Evolutionary conservation across 192 early-diverging fungal species (phyloP), one percentile per base, ranked within the genome.

Genomic region (Kickxella alabastrina): DNA sequence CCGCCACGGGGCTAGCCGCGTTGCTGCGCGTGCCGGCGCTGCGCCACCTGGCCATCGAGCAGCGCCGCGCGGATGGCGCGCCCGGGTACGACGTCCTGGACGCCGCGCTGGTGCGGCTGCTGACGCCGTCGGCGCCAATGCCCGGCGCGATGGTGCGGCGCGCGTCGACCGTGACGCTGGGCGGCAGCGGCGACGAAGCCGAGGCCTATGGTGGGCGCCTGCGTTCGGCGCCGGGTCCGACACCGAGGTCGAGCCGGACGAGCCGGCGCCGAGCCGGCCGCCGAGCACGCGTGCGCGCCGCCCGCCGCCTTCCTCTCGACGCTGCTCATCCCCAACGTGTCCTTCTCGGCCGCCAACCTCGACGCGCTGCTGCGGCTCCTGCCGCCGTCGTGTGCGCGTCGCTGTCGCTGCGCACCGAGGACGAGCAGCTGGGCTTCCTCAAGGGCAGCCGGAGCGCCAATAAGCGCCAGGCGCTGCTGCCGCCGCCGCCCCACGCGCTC

Each of bases 21-120:
- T 6, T 67, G 17, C 49, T 75, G 50, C 55, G 50, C 34, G 34
- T 75, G 43, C 55, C 42, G 40, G 49, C 44, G 27, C 71, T 75
- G 51, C 55, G 55, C 10, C 48, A 75, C 42, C 53, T 75, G 54
- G 46, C 64, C 2, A 52, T 75, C 45, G 71, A 67, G 39, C 71
- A 75, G 64, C 63, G 71, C 22, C 54, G 54, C 24, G 51, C 54
- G 1, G 59, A 67, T 45, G 71, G 71, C n/a, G 38, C 71, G 31
- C 71, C 71, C 0, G 71, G 64, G 34, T 67, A 75, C 54, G 29
- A 40, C 28, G 44, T 75, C 7, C 29, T 39, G n/a, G 59, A 57
- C 12, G 38, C 59, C 18, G 56, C 59, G 17, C 47, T 75, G 54
- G 57, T 59, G 24, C 71, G 71, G 10, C 48, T 67, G 43, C 39